A percentile compares a stretch with the other conserved stretches of the same genome.
These are phyloP conservation scores for Penicillium sp. DNA, from an alignment of 2,329 filamentous ascomycete genomes.

Conservation along the genomic window DNA sequence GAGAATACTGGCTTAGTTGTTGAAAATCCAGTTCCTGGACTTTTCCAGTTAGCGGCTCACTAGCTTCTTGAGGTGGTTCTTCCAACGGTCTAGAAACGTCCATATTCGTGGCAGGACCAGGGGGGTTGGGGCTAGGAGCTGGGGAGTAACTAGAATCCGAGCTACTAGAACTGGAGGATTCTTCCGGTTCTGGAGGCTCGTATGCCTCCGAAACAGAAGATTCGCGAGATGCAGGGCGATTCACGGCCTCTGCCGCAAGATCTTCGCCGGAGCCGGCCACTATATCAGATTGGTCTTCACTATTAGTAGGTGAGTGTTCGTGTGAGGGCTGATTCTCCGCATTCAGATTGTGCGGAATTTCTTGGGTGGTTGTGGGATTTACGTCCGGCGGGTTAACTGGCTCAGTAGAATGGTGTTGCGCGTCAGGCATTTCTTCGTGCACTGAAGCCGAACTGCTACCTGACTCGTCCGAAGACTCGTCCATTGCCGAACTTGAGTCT, in stretches of 20 bases:
- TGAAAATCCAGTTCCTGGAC: conserved; percentile 34
- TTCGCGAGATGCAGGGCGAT: conserved; percentile 30
- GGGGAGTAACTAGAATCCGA: conserved; percentile 40
- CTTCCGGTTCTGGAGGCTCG: conserved; percentile 57
- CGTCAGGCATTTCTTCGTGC: conserved; percentile 22
- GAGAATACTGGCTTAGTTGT: conserved; percentile 26
- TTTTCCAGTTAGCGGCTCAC: conserved; percentile 39
- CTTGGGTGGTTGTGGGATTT: conserved; percentile 5
- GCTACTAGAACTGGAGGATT: conserved; percentile 30
- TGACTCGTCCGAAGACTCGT: conserved; percentile 42
- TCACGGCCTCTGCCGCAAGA: conserved; percentile 17
- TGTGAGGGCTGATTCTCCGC: conserved; percentile 10
- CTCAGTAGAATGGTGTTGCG: conserved; percentile 3
- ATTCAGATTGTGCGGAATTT: conserved; percentile 3
- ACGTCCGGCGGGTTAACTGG: not conserved
- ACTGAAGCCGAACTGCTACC: conserved; percentile 26
- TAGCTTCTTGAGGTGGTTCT: conserved; percentile 27
- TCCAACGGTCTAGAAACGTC: conserved; percentile 28
- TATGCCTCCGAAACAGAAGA: conserved; percentile 57
- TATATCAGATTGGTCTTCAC: conserved; percentile 11
- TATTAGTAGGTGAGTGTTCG: conserved; percentile 8
- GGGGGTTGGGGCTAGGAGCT: conserved; percentile 50
- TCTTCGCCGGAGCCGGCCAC: conserved; percentile 14
- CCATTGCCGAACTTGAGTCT: conserved; percentile 43
- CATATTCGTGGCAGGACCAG: conserved; percentile 34